Base-by-base conservation (phyloP, 768 basidiomycete species). In the Mycena galopus region DNA sequence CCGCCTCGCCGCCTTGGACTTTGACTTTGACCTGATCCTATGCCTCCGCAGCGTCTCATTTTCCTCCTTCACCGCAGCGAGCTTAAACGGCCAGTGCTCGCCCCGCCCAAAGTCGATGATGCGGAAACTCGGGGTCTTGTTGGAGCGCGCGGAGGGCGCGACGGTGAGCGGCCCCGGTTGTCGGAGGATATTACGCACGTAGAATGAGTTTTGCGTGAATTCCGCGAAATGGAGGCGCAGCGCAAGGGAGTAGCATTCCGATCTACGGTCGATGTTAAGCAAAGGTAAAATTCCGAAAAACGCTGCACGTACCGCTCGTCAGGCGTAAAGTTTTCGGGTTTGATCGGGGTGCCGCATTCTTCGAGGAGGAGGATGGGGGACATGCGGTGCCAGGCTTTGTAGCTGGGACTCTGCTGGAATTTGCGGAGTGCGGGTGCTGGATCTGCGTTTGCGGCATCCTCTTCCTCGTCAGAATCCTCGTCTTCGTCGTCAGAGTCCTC, bases 101-200 rank as follows among this genome's bases (percentile, higher is more conserved):
- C 69, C 74, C 5, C 87, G 79, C 19, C 88, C 88, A 57, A 88
- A 88, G 73, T 88, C 88, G 61, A 88, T 87, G 72, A 88, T 69
- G 27, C 87, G 82, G 75, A 86, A 88, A 67, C 79, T 81, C n/a
- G 84, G 82, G 3, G 63, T 61, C 7, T 53, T 21, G 29, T 69
- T 2, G 21, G 81, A 79, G 47, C 84, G 81, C 56, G 67, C 35
- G 23, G 60, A 27, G 0, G 77, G 81, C 11, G 79, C 78, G 23
- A 74, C 71, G 14, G 79, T 81, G 23, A 86, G 83, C 42, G 83
- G 84, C 14, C 87, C 86, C 0, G 69, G 72, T 67, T 88, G 86
- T 21, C 79, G 71, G 47, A 88, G 76, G 64, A 87, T 79, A 67
- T 88, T 88, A 47, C 86, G 86, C 7, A 73, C 63, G 62, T 79